phyloP scores from a whole-genome alignment of 768 basidiomycete genomes.

The Kondoa malvinella region DNA sequence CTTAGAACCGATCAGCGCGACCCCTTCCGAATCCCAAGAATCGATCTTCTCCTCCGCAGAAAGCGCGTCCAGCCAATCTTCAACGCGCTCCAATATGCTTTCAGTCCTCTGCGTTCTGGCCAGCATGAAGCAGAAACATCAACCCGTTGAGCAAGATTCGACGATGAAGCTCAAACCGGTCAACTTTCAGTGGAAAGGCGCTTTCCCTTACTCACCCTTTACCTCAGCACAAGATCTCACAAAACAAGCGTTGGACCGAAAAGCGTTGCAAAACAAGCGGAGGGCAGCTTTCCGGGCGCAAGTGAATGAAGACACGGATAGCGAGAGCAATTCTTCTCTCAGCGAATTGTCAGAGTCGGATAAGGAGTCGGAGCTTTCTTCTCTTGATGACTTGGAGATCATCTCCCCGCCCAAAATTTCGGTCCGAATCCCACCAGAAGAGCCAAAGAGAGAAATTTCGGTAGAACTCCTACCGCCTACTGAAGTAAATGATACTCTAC shows the following conservation, averaged over 20 bases:
- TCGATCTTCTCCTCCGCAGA: background rate
- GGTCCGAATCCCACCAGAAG: background rate
- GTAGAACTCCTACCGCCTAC: background rate
- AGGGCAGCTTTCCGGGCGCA: background rate
- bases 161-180: background rate
- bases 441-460: background rate
- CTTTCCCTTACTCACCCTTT: background rate
- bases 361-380: background rate
- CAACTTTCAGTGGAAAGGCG: background rate
- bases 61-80: background rate
- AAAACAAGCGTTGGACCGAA: background rate
- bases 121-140: background rate
- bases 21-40: background rate
- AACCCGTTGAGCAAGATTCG: background rate
- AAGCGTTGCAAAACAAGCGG: background rate
- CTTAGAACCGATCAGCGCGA: background rate
- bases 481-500: background rate
- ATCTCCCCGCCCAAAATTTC: background rate
- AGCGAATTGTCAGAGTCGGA: too few species aligned
- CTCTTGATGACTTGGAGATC: background rate
- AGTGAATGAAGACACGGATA: background rate
- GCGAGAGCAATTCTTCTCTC: background rate
- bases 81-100: background rate
- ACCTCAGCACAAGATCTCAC: background rate
- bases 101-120: background rate